Conservation (phyloP, 2,329 filamentous ascomycete species). For the Amesomyces nigricolor region DNA sequence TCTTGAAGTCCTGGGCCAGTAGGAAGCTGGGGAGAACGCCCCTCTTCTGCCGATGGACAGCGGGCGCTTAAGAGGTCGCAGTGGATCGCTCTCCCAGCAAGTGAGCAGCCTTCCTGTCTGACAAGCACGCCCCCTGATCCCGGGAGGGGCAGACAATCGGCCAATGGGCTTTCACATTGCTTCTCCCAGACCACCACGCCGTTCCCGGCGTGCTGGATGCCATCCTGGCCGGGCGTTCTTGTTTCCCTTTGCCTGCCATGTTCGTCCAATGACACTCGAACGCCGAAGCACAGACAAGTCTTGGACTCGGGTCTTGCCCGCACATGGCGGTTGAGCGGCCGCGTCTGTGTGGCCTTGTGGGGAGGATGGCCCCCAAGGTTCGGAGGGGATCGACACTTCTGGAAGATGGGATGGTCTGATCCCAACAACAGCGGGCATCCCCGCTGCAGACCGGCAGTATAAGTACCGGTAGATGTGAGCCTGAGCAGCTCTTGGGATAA, state of each 20-base stretch:
- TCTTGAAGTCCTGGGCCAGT: conserved; percentile 33
- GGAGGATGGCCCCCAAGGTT: neutral
- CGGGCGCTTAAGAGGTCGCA: conserved; percentile 48
- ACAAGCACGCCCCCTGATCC: conserved; percentile 14
- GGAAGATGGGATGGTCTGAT: neutral
- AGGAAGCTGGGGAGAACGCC: conserved; percentile 23
- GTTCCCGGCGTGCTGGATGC: conserved; percentile 26
- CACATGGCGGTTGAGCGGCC: neutral
- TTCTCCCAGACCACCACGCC: conserved; percentile 2
- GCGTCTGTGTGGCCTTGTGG: neutral
- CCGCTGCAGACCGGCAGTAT: no score
- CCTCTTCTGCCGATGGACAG: conserved; percentile 36
- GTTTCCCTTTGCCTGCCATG: neutral
- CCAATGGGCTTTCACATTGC: conserved; percentile 17
- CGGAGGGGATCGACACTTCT: neutral
- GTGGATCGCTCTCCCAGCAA: conserved; percentile 35
- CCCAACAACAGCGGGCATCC: no score
- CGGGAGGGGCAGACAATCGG: conserved; percentile 5
- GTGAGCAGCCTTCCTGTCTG: conserved; percentile 15
- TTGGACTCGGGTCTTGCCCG: neutral
- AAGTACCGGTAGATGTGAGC: no score
- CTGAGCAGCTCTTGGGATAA: no score
- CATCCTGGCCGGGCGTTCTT: conserved; percentile 11
- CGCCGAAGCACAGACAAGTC: neutral
- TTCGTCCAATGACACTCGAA: conserved; percentile 5